Conservation (phyloP, 2,329 filamentous ascomycete species). For the Nemania abortiva region DNA sequence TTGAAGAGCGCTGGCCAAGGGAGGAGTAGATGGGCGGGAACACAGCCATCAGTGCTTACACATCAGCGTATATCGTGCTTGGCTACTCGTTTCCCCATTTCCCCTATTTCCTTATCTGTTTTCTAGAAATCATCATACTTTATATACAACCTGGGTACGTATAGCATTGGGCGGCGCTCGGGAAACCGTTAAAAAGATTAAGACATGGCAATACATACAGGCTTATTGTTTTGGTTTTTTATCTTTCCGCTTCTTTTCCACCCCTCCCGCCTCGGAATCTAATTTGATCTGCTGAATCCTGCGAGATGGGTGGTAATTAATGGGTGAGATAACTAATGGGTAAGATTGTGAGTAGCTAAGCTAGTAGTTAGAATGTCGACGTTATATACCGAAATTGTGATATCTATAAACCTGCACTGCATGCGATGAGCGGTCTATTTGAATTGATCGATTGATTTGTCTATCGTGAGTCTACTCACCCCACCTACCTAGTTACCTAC, state of each 20-base stretch:
- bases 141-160: conserved; percentile 30
- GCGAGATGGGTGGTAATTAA: neutral
- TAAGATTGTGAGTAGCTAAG: too few species aligned
- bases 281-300: neutral
- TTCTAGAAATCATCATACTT: conserved; percentile 30
- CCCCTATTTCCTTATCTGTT: conserved; percentile 5
- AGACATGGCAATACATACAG: conserved; percentile 25
- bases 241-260: neutral
- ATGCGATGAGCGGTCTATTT: conserved; percentile 8
- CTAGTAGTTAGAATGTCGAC: too few species aligned
- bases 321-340: neutral
- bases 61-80: neutral
- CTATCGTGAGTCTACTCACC: neutral
- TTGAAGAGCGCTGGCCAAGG: neutral
- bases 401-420: neutral
- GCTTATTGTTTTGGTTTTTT: neutral
- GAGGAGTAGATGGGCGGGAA: neutral
- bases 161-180: conserved; percentile 35
- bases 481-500: neutral
- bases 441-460: conserved; percentile 1
- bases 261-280: neutral
- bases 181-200: conserved; percentile 19
- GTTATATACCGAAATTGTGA: neutral
- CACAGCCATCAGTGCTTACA: neutral
- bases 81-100: neutral